Evolutionary conservation across 306 rosid genomes (phyloP).

Genomic region (Sphenostylis stenocarpa): DNA sequence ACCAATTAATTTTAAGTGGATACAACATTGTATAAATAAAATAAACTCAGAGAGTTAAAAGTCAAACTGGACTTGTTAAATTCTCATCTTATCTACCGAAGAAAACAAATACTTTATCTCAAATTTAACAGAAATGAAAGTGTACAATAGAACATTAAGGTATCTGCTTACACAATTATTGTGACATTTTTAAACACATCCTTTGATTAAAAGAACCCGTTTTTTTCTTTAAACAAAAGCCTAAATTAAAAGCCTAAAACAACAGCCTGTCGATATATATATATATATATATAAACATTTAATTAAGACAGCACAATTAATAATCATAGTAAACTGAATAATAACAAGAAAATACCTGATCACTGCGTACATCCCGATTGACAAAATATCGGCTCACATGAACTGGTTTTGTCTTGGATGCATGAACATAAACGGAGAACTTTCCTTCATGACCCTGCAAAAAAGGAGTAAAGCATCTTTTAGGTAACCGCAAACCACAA

Average conservation of each 20-base stretch:
- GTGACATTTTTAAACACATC: not conserved
- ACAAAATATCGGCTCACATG: constrained; percentile 83
- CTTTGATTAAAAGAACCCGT: not conserved
- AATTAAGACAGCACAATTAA: not conserved
- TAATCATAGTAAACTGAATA: constrained; percentile 23
- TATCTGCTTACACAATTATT: not conserved
- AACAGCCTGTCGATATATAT: not conserved
- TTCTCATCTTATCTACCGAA: not conserved
- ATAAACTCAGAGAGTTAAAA: not conserved
- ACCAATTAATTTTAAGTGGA: not conserved
- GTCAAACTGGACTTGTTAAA: not conserved
- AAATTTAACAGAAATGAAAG: constrained; percentile 11
- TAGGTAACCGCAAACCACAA: constrained; percentile 30
- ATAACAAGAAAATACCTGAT: constrained; percentile 57
- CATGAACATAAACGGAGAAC: constrained; percentile 95
- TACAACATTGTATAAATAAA: not conserved
- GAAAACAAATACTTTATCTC: not conserved
- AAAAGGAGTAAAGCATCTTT: constrained; percentile 35
- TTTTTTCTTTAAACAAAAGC: not conserved
- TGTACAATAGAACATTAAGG: not conserved
- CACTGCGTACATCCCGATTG: constrained; percentile 80
- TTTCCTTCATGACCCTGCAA: constrained; percentile 97
- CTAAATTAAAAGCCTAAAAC: not conserved
- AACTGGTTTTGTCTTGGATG: constrained; percentile 80
- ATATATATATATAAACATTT: not conserved